phyloP scores from a whole-genome alignment of 1,284 basidiomycete genomes.

The Leccinum fallax region DNA sequence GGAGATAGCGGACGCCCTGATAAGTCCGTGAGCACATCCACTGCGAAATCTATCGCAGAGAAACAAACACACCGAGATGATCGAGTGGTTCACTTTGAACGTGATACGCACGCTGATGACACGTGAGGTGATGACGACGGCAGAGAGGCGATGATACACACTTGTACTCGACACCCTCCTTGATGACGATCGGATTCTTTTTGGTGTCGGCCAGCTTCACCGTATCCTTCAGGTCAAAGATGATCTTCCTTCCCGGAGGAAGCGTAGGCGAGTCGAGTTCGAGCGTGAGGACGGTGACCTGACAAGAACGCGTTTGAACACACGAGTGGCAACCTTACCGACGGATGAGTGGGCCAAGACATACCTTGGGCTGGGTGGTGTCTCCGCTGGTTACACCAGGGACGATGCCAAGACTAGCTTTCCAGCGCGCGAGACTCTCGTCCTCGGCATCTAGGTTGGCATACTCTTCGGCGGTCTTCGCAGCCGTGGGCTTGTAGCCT shows the following conservation, averaged over 20 bases:
- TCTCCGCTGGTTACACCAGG: constrained; percentile 47
- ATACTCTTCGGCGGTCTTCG: constrained; percentile 71
- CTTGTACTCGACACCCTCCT: constrained; percentile 87
- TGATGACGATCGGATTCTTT: constrained; percentile 76
- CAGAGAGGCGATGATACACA: constrained; percentile 32
- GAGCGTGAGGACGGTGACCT: constrained; percentile 73
- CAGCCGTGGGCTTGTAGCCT: constrained; percentile 76
- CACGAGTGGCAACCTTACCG: constrained; percentile 5
- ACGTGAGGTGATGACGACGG: constrained; percentile 9
- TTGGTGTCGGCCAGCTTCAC: constrained; percentile 52
- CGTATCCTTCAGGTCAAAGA: constrained; percentile 57
- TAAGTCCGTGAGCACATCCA: constrained; percentile 11
- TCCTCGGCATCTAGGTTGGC: constrained; percentile 81
- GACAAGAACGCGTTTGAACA: constrained; percentile 8
- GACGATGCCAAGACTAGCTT: constrained; percentile 84
- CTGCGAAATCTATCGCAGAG: constrained; percentile 1
- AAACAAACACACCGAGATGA: constrained; percentile 66
- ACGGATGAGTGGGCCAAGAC: not conserved
- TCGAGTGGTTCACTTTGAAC: constrained; percentile 84
- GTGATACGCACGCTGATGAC: constrained; percentile 66
- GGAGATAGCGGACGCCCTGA: constrained; percentile 82
- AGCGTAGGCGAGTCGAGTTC: constrained; percentile 70
- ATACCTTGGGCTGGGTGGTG: constrained; percentile 65
- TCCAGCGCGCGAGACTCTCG: constrained; percentile 87
- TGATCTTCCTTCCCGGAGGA: constrained; percentile 61